Base-by-base conservation (phyloP, 805 yeast species). In the Lachancea quebecensis region DNA sequence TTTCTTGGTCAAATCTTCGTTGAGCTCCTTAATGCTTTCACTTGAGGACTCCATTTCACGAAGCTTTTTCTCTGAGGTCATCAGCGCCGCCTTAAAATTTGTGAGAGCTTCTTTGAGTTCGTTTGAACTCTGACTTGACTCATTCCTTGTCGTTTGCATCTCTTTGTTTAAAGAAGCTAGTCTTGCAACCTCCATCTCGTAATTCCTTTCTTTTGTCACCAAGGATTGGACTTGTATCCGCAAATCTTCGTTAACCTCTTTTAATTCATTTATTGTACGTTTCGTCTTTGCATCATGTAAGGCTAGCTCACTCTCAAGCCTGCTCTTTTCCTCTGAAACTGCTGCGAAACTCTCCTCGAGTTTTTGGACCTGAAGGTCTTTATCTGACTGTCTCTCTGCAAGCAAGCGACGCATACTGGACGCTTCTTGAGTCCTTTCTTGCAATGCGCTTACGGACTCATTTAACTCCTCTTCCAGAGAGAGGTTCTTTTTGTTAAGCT, bases 361-460 rank as follows among this genome's bases (percentile, higher is more conserved):
- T 31, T 84, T 88, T n/a, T 68, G 67, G n/a, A 75, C 62, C 45
- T 75, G 76, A 2, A 57, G 51, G 30, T 72, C 74, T 35, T 77
- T 73, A 33, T 70, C 73, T 38, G 78, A 80, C 54, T 89, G 91
- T 5, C 77, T 73, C 38, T 87, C 95, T 38, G 77, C 62, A 27
- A 90, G 58, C 33, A 87, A 61, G 47, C 85, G 70, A 53, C 95
- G 73, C 64, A 89, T 77, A 0, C 87, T 79, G 1, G 81, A 70
- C 0, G 87, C 73, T 64, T 91, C 98, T 41, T 90, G 71, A 0
- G 85, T 79, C 49, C 95, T 76, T 56, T 89, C 96, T 57, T 82
- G 93, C 2, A 90, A 64, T 62, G 81, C 70, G 29, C 77, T 74
- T 45, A 87, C 75, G 4, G 85, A 70, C 47, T 90, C 97, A 10